These are phyloP conservation scores for Cyclotella choctawhatcheeana DNA, from an alignment of 108 stramenopile species.

Conservation along the genomic window DNA sequence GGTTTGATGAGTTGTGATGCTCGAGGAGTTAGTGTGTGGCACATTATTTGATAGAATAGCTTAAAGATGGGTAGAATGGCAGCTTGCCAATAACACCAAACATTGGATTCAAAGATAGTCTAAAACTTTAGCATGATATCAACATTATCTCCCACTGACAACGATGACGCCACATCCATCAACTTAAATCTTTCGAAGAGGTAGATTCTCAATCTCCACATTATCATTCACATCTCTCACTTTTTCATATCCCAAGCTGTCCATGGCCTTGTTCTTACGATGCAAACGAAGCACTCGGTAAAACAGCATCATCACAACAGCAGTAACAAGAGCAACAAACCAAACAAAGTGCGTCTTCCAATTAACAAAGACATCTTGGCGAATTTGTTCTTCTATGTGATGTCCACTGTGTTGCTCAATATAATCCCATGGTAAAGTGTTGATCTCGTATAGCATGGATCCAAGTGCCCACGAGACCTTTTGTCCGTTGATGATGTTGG, in stretches of 20 bases:
- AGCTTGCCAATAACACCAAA: no score
- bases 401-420: slow-evolving; percentile 28
- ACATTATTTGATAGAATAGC: no score
- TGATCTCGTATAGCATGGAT: slow-evolving; percentile 91
- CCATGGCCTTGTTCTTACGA: slow-evolving; percentile 9
- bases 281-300: slow-evolving; percentile 26
- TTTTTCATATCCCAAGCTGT: slow-evolving; percentile 26
- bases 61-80: no score
- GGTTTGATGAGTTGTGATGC: no score
- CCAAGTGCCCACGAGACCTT: slow-evolving; percentile 91
- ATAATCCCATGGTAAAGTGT: slow-evolving; percentile 61
- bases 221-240: slow-evolving; percentile 11
- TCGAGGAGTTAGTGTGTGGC: no score
- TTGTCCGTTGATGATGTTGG: slow-evolving; percentile 77
- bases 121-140: no score
- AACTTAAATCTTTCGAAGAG: background rate
- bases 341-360: slow-evolving; percentile 21
- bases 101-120: no score
- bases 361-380: slow-evolving; percentile 7
- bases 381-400: slow-evolving; percentile 15
- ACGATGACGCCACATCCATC: no score
- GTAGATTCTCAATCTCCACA: slow-evolving; percentile 16
- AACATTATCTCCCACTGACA: no score
- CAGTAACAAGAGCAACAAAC: slow-evolving; percentile 12
- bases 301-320: slow-evolving; percentile 11